These are phyloP conservation scores for Thuidium tamariscinum DNA, from an alignment of 225 moss, liverwort and hornwort species.

Conservation along the genomic window DNA sequence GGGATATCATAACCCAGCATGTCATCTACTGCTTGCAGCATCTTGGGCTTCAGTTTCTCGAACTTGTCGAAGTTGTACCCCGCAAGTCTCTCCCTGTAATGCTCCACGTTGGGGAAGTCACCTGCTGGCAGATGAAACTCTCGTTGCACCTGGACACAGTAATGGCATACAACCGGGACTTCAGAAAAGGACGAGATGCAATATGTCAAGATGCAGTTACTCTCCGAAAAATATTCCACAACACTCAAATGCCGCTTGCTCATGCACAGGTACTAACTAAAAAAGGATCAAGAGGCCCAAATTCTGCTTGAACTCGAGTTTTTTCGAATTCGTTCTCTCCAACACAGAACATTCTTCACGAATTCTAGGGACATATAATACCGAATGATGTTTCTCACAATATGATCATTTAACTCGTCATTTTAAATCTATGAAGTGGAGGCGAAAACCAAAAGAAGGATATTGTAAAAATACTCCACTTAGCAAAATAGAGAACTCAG, in stretches of 20 bases:
- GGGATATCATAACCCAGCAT: slow-evolving; percentile 98
- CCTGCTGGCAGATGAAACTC: slow-evolving; percentile 79
- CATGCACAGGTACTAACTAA: background rate
- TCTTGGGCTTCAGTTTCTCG: slow-evolving; percentile 71
- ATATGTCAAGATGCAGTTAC: background rate
- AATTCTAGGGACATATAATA: background rate
- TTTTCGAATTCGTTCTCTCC: background rate
- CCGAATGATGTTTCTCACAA: background rate
- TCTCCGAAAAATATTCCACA: background rate
- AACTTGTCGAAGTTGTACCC: slow-evolving; percentile 91
- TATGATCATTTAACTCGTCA: background rate
- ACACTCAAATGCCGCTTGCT: no score
- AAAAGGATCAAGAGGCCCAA: background rate
- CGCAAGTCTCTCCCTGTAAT: slow-evolving; percentile 64
- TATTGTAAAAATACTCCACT: background rate
- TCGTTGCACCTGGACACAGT: slow-evolving; percentile 52
- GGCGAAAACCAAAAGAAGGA: background rate
- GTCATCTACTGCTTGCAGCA: slow-evolving; percentile 80
- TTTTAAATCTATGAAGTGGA: no score
- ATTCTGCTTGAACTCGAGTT: background rate
- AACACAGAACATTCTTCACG: background rate
- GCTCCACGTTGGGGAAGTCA: slow-evolving; percentile 83
- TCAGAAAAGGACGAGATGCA: background rate
- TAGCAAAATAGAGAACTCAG: background rate
- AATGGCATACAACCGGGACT: background rate